phyloP scores from a whole-genome alignment of 2,329 filamentous ascomycete species.

The Macrophomina pseudophaseolina region DNA sequence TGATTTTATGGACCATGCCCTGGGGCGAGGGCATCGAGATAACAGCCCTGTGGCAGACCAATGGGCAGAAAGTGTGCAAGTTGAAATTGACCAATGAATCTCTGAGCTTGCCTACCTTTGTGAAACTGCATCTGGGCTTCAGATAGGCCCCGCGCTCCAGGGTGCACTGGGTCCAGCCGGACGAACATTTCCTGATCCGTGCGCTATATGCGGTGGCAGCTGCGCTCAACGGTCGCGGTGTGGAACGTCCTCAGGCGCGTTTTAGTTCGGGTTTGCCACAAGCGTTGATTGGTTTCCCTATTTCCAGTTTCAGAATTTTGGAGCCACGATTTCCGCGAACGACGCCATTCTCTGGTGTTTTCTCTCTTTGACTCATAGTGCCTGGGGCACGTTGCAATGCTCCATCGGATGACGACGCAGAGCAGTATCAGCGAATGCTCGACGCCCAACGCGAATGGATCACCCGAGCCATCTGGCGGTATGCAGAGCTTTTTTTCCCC shows the following conservation, averaged over 20 bases:
- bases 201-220: background rate
- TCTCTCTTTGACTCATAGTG: conserved; percentile 8
- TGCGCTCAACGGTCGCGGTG: conserved; percentile 17
- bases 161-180: conserved; percentile 6
- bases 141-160: background rate
- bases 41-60: background rate
- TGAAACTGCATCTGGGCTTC: conserved; percentile 8
- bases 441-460: conserved; percentile 3
- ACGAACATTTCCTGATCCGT: conserved; percentile 15
- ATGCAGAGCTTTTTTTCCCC: background rate
- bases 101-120: background rate
- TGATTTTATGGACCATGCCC: conserved; percentile 9
- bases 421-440: background rate
- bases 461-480: background rate
- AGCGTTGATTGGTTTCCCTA: conserved; percentile 15
- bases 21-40: background rate
- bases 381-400: background rate
- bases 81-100: conserved; percentile 13
- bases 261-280: conserved; percentile 3
- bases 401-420: conserved; percentile 13
- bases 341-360: background rate
- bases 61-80: background rate
- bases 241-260: conserved; percentile 9
- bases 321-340: background rate
- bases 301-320: conserved; percentile 20